Conservation (phyloP, 1,284 basidiomycete species). For the Puccinia coronata region DNA sequence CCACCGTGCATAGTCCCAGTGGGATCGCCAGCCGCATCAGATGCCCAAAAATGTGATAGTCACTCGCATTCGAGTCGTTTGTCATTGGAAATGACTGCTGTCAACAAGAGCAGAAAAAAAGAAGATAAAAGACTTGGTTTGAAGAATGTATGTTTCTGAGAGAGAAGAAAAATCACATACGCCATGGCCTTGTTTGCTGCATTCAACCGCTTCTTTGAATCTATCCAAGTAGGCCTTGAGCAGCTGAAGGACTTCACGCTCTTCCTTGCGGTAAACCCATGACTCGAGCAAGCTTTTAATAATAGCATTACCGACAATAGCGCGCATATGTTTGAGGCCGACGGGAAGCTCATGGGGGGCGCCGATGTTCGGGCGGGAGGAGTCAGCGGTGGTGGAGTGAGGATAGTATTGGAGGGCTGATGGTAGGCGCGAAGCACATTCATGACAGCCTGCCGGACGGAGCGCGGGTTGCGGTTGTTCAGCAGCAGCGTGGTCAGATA, state of each 20-base stretch:
- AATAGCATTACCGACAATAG: too few species aligned
- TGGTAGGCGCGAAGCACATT: constrained; percentile 36
- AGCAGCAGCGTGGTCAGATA: too few species aligned
- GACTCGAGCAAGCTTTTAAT: constrained; percentile 30
- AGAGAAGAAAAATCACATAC: neutral
- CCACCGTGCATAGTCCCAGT: constrained; percentile 42
- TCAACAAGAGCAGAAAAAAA: too few species aligned
- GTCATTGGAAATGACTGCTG: too few species aligned
- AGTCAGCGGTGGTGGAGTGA: neutral
- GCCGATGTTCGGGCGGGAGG: neutral
- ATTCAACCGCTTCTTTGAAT: constrained; percentile 36
- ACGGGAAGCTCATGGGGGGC: neutral
- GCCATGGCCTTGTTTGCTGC: constrained; percentile 18
- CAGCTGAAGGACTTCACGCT: constrained; percentile 43
- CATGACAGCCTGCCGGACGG: constrained; percentile 38
- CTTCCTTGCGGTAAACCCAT: constrained; percentile 47
- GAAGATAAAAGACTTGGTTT: too few species aligned
- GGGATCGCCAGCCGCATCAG: too few species aligned
- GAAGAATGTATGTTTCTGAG: too few species aligned
- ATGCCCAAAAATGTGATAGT: constrained; percentile 42
- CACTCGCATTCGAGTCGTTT: too few species aligned
- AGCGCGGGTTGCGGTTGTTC: constrained; percentile 33
- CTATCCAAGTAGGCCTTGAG: constrained; percentile 42
- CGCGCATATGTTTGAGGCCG: constrained; percentile 28
- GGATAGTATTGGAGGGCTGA: constrained; percentile 3